A percentile compares a stretch with the other conserved stretches of the same genome.
phyloP scores from a whole-genome alignment of 2,329 filamentous ascomycete species.

The Cladophialophora carrionii region DNA sequence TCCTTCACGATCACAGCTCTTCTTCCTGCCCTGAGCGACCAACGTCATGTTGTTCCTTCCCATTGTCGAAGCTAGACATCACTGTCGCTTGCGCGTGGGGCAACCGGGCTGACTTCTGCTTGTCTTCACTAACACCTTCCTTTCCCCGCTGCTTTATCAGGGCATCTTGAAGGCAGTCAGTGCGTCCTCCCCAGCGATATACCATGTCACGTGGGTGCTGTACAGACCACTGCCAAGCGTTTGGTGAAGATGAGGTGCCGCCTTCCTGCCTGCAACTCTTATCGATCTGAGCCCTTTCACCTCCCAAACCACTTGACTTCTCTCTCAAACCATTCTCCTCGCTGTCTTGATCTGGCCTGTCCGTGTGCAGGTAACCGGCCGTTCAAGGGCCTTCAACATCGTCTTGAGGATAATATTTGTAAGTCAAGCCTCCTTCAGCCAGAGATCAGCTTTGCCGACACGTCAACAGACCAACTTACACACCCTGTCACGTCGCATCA shows the following conservation, averaged over 20 bases:
- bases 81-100: background rate
- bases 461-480: slow-evolving; percentile 3
- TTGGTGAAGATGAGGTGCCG: background rate
- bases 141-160: background rate
- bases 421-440: background rate
- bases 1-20: background rate
- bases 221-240: background rate
- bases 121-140: background rate
- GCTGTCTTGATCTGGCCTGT: background rate
- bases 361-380: background rate
- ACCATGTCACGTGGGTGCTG: background rate
- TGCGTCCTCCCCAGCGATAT: background rate
- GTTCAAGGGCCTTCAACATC: background rate
- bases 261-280: background rate
- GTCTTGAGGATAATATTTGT: background rate
- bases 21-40: background rate
- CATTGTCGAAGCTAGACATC: background rate
- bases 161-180: background rate
- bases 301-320: background rate
- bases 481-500: background rate
- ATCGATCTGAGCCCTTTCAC: background rate
- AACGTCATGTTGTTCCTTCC: background rate
- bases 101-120: background rate
- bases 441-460: background rate
- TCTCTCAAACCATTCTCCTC: background rate